A percentile compares a stretch with the other conserved stretches of the same genome.
phyloP scores from a whole-genome alignment of 2,329 filamentous ascomycete species.

The Macrophomina tecta region DNA sequence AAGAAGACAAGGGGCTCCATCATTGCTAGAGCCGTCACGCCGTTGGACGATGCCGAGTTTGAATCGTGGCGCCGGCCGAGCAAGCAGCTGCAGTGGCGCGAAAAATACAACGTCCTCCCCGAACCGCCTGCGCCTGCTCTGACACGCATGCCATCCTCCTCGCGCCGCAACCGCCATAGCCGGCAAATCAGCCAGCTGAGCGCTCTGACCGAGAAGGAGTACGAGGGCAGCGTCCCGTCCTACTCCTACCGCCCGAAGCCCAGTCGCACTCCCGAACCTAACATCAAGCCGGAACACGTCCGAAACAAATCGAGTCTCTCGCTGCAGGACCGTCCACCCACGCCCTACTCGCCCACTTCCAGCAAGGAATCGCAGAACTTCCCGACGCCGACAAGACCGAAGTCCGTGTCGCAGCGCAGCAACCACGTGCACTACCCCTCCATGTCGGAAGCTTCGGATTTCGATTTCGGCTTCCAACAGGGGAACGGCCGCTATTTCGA shows the following conservation, averaged over 20 bases:
- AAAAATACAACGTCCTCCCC: constrained; percentile 35
- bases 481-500: not conserved
- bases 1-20: constrained; percentile 37
- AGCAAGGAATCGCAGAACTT: constrained; percentile 30
- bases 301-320: constrained; percentile 30
- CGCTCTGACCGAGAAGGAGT: constrained; percentile 21
- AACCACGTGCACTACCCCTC: constrained; percentile 44
- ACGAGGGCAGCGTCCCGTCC: constrained; percentile 36
- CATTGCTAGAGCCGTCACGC: constrained; percentile 47
- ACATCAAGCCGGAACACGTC: constrained; percentile 17
- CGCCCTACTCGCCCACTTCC: constrained; percentile 46
- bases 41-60: constrained; percentile 48
- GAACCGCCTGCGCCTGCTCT: constrained; percentile 24
- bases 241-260: constrained; percentile 26
- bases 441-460: constrained; percentile 46
- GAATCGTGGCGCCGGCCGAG: constrained; percentile 49
- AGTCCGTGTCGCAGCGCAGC: constrained; percentile 18
- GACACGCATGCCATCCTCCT: constrained; percentile 22
- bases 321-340: constrained; percentile 47
- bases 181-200: constrained; percentile 6
- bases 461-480: constrained; percentile 37
- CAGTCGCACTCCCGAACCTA: not conserved
- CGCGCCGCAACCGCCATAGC: constrained; percentile 16
- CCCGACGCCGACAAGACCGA: constrained; percentile 10
- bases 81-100: constrained; percentile 43